These are phyloP conservation scores for Phanerodontia chrysosporium DNA, from an alignment of 768 basidiomycete genomes.

Conservation along the genomic window DNA sequence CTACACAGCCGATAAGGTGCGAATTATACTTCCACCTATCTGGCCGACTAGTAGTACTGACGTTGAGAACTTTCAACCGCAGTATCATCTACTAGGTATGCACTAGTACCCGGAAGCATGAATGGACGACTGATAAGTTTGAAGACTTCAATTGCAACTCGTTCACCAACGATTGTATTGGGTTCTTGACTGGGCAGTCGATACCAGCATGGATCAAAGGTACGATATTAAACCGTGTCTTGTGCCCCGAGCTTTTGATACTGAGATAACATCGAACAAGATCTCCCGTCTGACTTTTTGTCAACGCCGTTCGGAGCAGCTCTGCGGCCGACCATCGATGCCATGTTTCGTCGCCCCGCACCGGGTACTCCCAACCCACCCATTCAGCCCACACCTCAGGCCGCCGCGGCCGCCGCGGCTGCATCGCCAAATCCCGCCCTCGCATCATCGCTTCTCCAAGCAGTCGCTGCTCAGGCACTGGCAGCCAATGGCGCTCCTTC, in stretches of 20 bases:
- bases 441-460: constrained; percentile 50
- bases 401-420: constrained; percentile 25
- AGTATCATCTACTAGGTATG: constrained; percentile 86
- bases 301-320: constrained; percentile 86
- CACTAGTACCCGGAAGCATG: not conserved
- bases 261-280: constrained; percentile 31
- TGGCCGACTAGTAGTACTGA: too few relatives aligned
- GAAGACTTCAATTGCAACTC: constrained; percentile 93
- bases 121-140: not conserved
- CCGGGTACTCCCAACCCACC: constrained; percentile 34
- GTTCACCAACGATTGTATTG: constrained; percentile 85
- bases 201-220: constrained; percentile 84
- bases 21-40: too few relatives aligned
- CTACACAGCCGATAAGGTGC: constrained; percentile 87
- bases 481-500: constrained; percentile 17
- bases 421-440: constrained; percentile 44
- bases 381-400: constrained; percentile 27
- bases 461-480: constrained; percentile 50
- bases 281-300: constrained; percentile 78
- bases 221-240: constrained; percentile 24
- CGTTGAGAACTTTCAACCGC: not conserved
- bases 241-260: not conserved
- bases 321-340: constrained; percentile 86
- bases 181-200: constrained; percentile 78
- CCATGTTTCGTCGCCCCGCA: constrained; percentile 70